Percentiles rank a stretch among this genome's conserved stretches.
phyloP scores from a whole-genome alignment of 352 stramenopile genomes.

The Saprolegnia parasitica region DNA sequence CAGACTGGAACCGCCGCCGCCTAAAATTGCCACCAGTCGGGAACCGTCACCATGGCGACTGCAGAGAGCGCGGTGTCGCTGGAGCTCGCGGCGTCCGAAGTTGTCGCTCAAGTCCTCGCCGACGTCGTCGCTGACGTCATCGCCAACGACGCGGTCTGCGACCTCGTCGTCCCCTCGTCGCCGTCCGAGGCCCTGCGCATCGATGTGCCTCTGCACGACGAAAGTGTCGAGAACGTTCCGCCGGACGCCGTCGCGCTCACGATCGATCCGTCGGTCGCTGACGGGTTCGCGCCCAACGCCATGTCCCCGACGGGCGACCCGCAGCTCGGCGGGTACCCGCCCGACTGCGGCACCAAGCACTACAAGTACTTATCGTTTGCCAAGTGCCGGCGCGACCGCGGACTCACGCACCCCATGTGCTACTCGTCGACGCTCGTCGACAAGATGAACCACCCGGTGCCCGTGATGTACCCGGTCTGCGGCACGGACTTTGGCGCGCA shows the following conservation, averaged over 20 bases:
- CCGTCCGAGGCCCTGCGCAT: too few species aligned
- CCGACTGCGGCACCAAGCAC: conserved; percentile 65
- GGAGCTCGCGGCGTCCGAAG: too few species aligned
- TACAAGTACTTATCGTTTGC: conserved; percentile 78
- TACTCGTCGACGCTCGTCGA: conserved; percentile 57
- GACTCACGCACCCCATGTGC: conserved; percentile 67
- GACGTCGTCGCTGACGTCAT: too few species aligned
- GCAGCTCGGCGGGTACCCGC: conserved; percentile 62
- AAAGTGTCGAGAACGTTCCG: background rate
- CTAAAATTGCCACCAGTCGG: too few species aligned
- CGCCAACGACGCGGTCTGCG: too few species aligned
- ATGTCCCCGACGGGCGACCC: conserved; percentile 46
- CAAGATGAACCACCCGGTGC: conserved; percentile 47
- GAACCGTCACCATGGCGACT: too few species aligned
- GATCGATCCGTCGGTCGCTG: background rate
- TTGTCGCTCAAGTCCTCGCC: too few species aligned
- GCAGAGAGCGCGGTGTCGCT: too few species aligned
- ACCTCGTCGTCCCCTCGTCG: too few species aligned
- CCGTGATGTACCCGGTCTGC: conserved; percentile 46
- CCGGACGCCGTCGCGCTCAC: background rate
- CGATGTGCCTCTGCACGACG: background rate
- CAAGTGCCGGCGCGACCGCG: conserved; percentile 65
- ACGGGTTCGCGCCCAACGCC: background rate
- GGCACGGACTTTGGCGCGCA: conserved; percentile 73
- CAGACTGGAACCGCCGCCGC: too few species aligned